Conservation (phyloP, 2,329 filamentous ascomycete species). For the Mollisia scopiformis region DNA sequence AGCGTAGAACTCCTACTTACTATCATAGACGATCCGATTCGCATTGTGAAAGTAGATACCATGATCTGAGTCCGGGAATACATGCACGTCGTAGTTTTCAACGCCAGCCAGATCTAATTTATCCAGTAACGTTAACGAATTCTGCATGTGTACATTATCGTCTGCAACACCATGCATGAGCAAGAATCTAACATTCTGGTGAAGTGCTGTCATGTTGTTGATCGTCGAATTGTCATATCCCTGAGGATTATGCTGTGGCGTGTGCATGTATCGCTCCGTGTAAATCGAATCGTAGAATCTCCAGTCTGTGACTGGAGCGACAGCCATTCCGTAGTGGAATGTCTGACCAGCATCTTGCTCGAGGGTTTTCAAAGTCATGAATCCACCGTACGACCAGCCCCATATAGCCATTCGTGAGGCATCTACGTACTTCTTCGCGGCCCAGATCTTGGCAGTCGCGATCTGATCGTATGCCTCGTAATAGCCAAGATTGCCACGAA, state of each 20-base stretch:
- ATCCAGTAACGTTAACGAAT: slow-evolving; percentile 85
- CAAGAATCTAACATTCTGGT: slow-evolving; percentile 81
- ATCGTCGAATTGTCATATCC: slow-evolving; percentile 81
- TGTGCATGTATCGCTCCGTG: slow-evolving; percentile 97
- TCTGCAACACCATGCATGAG: slow-evolving; percentile 97
- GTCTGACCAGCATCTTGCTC: slow-evolving; percentile 88
- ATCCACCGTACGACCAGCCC: slow-evolving; percentile 98
- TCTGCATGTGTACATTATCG: slow-evolving; percentile 98
- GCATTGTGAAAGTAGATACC: slow-evolving; percentile 94
- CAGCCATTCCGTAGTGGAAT: slow-evolving; percentile 96
- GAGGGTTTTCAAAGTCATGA: slow-evolving; percentile 91
- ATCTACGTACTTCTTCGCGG: slow-evolving; percentile 81
- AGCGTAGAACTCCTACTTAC: slow-evolving; percentile 57
- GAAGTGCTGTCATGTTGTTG: slow-evolving; percentile 72
- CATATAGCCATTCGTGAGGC: slow-evolving; percentile 84
- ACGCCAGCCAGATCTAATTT: slow-evolving; percentile 79
- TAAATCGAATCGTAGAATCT: slow-evolving; percentile 93
- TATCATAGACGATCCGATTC: slow-evolving; percentile 88
- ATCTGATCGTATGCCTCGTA: slow-evolving; percentile 93
- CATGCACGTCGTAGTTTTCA: slow-evolving; percentile 94
- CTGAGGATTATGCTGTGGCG: slow-evolving; percentile 75
- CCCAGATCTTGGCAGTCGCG: slow-evolving; percentile 83
- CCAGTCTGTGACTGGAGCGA: slow-evolving; percentile 99
- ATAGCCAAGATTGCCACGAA: slow-evolving; percentile 82
- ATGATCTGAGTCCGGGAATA: slow-evolving; percentile 96